Percentiles rank a stretch among this genome's conserved stretches.
Evolutionary conservation across 805 yeast species (phyloP).

Genomic region (Saturnispora saitoi): DNA sequence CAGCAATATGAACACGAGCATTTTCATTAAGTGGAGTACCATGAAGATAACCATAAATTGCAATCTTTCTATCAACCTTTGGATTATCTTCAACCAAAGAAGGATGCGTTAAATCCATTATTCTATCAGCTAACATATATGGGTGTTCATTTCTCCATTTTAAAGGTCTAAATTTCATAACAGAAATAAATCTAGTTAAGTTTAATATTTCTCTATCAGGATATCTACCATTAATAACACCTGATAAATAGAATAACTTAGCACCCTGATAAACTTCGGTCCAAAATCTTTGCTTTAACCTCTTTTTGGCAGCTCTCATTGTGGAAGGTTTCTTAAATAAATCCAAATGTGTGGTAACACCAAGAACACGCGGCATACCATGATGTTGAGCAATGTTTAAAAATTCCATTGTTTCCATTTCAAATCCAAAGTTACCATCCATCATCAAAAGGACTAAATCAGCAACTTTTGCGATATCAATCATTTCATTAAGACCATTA

Average conservation of each 20-base stretch:
- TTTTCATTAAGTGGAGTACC: constrained; percentile 73
- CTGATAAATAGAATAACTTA: constrained; percentile 84
- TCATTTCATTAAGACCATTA: constrained; percentile 90
- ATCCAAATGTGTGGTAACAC: constrained; percentile 93
- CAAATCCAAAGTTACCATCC: constrained; percentile 96
- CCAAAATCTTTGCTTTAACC: constrained; percentile 93
- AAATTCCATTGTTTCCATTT: constrained; percentile 99
- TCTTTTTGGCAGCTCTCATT: constrained; percentile 81
- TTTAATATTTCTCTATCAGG: constrained; percentile 95
- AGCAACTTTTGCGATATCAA: constrained; percentile 91
- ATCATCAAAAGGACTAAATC: constrained; percentile 82
- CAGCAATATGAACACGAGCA: constrained; percentile 86
- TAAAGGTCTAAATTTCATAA: constrained; percentile 97
- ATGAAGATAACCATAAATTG: constrained; percentile 88
- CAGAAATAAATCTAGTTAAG: constrained; percentile 84
- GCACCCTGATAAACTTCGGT: constrained; percentile 99
- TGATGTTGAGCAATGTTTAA: constrained; percentile 93
- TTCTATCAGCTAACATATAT: constrained; percentile 80
- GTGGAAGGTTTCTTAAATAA: constrained; percentile 85
- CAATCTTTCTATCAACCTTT: constrained; percentile 81
- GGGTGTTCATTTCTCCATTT: constrained; percentile 99
- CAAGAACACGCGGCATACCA: constrained; percentile 96
- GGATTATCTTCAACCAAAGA: constrained; percentile 65
- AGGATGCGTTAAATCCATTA: constrained; percentile 91
- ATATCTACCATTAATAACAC: constrained; percentile 93